These are phyloP conservation scores for Pogostemon cablin DNA, from an alignment of 257 asterid genomes.

Conservation along the genomic window DNA sequence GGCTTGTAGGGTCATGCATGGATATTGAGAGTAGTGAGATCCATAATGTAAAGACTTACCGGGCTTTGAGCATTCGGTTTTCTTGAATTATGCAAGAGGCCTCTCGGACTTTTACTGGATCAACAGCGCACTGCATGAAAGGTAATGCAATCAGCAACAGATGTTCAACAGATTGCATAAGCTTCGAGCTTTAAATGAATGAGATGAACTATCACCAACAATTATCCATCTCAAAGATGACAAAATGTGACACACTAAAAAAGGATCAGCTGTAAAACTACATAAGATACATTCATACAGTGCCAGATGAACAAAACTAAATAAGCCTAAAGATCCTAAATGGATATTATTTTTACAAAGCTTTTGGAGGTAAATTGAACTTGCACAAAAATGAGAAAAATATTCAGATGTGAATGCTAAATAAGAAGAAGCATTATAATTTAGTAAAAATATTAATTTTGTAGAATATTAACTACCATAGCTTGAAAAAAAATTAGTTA, in stretches of 20 bases:
- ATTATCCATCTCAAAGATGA: neutral
- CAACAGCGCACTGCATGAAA: conserved; percentile 48
- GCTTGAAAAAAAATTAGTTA: neutral
- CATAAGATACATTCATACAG: neutral
- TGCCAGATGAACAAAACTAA: neutral
- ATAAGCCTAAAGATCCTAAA: neutral
- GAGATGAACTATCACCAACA: conserved; percentile 14
- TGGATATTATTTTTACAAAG: neutral
- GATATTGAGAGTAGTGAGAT: conserved; percentile 9
- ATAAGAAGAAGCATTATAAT: conserved; percentile 2
- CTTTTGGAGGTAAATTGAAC: neutral
- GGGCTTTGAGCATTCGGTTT: conserved; percentile 57
- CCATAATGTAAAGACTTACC: conserved; percentile 49
- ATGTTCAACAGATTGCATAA: conserved; percentile 24
- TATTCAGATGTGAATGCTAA: conserved; percentile 6
- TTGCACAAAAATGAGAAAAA: conserved; percentile 1
- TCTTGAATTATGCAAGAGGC: conserved; percentile 51
- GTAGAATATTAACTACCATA: conserved; percentile 4
- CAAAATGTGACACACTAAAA: conserved; percentile 2
- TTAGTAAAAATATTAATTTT: conserved; percentile 6
- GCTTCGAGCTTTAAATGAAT: neutral
- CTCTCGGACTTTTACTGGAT: conserved; percentile 41
- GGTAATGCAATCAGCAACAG: conserved; percentile 18
- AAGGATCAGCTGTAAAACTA: neutral
- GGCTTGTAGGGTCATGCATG: neutral